Evolutionary conservation across 2,329 filamentous ascomycete genomes (phyloP).

Genomic region (Colletotrichum kahawae): DNA sequence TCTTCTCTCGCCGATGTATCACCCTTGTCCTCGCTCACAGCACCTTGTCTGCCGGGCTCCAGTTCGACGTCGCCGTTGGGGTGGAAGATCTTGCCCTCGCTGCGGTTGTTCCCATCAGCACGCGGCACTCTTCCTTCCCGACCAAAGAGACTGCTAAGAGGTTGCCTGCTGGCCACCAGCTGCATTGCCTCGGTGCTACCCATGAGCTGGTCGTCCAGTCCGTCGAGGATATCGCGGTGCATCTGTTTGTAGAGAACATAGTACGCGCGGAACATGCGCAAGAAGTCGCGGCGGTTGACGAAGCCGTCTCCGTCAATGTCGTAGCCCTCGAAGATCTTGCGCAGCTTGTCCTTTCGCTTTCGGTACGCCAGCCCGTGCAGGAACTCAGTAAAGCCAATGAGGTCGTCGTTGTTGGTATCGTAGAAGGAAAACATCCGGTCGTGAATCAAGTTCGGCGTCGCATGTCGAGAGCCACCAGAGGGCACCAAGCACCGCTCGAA

Average conservation of each 20-base stretch:
- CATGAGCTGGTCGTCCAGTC: slow-evolving; percentile 78
- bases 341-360: slow-evolving; percentile 71
- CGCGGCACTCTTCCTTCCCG: slow-evolving; percentile 72
- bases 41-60: slow-evolving; percentile 59
- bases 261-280: slow-evolving; percentile 91
- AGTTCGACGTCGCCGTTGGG: slow-evolving; percentile 69
- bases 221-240: slow-evolving; percentile 81
- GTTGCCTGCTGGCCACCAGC: slow-evolving; percentile 75
- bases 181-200: slow-evolving; percentile 78
- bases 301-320: slow-evolving; percentile 90
- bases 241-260: slow-evolving; percentile 91
- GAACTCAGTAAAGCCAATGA: slow-evolving; percentile 94
- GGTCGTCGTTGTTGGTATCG: slow-evolving; percentile 84
- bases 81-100: slow-evolving; percentile 71
- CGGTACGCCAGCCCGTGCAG: slow-evolving; percentile 78
- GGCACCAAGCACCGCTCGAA: slow-evolving; percentile 92
- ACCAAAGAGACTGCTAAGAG: slow-evolving; percentile 76
- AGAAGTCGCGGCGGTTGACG: slow-evolving; percentile 83
- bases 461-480: slow-evolving; percentile 78
- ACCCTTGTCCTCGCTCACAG: slow-evolving; percentile 63
- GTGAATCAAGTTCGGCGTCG: slow-evolving; percentile 86
- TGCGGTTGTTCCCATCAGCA: slow-evolving; percentile 63
- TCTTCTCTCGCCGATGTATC: slow-evolving; percentile 67
- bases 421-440: slow-evolving; percentile 98
- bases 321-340: slow-evolving; percentile 83